A percentile compares a stretch with the other conserved stretches of the same genome.
phyloP scores from a whole-genome alignment of 2,329 filamentous ascomycete genomes.

The Leptodontidium sp. region DNA sequence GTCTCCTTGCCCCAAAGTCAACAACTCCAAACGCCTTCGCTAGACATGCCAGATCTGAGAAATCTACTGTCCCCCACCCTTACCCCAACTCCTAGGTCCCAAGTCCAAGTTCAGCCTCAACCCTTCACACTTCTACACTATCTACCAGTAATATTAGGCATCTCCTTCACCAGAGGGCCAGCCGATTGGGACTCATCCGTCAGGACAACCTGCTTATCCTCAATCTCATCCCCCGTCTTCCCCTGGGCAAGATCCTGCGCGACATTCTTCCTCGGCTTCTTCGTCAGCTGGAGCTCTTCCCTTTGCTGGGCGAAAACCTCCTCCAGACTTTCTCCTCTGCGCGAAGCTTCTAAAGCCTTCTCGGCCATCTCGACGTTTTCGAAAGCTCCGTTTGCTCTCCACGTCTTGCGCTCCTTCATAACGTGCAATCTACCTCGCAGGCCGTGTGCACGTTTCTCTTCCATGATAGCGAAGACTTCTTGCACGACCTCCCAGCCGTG shows the following conservation, averaged over 20 bases:
- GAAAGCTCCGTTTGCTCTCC: conserved; percentile 52
- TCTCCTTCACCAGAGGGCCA: conserved; percentile 18
- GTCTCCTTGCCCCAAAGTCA: not conserved
- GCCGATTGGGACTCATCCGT: conserved; percentile 17
- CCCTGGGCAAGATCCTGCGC: conserved; percentile 30
- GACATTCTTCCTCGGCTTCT: conserved; percentile 34
- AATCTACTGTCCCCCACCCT: not conserved
- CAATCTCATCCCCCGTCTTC: conserved; percentile 17
- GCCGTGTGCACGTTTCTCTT: conserved; percentile 43
- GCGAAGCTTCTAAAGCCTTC: conserved; percentile 55
- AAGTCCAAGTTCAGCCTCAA: not conserved
- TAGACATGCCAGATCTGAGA: not conserved
- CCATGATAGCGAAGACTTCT: conserved; percentile 52
- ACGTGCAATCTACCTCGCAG: conserved; percentile 47
- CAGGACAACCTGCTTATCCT: conserved; percentile 31
- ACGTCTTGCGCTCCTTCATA: conserved; percentile 51
- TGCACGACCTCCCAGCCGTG: conserved; percentile 54
- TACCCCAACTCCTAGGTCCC: not conserved
- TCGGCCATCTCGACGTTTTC: conserved; percentile 58
- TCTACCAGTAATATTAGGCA: conserved; percentile 13
- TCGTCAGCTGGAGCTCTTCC: conserved; percentile 32
- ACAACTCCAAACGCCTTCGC: conserved; percentile 13
- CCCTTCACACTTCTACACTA: not conserved
- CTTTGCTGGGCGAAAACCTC: conserved; percentile 39
- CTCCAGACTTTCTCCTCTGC: conserved; percentile 53